A percentile compares a stretch with the other conserved stretches of the same genome.
phyloP scores from a whole-genome alignment of 768 basidiomycete genomes.

The Mycena alexandri region DNA sequence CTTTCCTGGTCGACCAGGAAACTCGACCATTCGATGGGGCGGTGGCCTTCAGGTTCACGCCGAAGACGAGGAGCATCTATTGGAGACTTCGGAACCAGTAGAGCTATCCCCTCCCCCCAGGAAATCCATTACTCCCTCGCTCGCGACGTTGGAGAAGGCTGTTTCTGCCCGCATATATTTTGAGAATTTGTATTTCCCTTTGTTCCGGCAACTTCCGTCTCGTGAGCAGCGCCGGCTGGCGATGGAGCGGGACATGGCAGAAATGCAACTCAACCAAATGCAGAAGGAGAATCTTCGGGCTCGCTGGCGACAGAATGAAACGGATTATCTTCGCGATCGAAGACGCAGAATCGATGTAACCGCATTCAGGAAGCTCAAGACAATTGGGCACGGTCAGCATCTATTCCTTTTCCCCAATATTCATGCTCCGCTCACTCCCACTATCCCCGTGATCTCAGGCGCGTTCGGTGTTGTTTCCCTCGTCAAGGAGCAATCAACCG shows the following conservation, averaged over 20 bases:
- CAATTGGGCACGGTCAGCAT: slow-evolving; percentile 88
- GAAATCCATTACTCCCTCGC: slow-evolving; percentile 83
- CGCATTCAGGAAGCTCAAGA: slow-evolving; percentile 91
- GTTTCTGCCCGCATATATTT: slow-evolving; percentile 95
- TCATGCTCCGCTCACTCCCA: slow-evolving; percentile 24
- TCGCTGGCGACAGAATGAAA: slow-evolving; percentile 90
- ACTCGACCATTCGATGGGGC: slow-evolving; percentile 72
- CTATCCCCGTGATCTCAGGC: slow-evolving; percentile 59
- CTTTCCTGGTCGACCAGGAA: slow-evolving; percentile 67
- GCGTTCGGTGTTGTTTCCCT: slow-evolving; percentile 97
- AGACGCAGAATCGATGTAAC: slow-evolving; percentile 86
- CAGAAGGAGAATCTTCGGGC: slow-evolving; percentile 80
- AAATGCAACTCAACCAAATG: slow-evolving; percentile 75
- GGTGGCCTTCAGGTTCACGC: slow-evolving; percentile 73
- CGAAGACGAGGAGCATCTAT: slow-evolving; percentile 68
- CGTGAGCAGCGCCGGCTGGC: slow-evolving; percentile 87
- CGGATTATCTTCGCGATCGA: slow-evolving; percentile 87
- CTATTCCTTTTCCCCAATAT: slow-evolving; percentile 26
- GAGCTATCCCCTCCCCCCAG: slow-evolving; percentile 53
- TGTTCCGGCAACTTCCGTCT: slow-evolving; percentile 86
- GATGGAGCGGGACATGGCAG: slow-evolving; percentile 89
- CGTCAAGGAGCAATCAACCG: slow-evolving; percentile 84
- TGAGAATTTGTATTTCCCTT: slow-evolving; percentile 89
- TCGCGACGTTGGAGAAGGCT: slow-evolving; percentile 93
- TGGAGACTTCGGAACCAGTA: slow-evolving; percentile 48